phyloP scores from a whole-genome alignment of 2,329 filamentous ascomycete genomes.

The Cadophora gregata region DNA sequence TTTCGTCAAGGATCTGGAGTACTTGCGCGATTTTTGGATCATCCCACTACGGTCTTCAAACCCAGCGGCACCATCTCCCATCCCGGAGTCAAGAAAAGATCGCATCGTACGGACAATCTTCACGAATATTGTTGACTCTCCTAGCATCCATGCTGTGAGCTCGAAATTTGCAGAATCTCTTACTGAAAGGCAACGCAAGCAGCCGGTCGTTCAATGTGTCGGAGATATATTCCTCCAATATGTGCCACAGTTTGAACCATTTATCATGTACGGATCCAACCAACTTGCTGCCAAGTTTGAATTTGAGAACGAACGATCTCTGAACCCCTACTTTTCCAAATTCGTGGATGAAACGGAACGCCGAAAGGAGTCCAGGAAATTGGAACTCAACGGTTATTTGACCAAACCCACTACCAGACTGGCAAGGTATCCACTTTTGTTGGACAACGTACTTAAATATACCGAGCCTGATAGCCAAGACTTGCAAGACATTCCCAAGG shows the following conservation, averaged over 20 bases:
- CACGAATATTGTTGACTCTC: constrained; percentile 87
- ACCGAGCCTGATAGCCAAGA: constrained; percentile 89
- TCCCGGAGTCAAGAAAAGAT: constrained; percentile 85
- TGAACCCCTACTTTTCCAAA: constrained; percentile 82
- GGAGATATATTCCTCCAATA: constrained; percentile 95
- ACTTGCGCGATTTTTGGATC: constrained; percentile 98
- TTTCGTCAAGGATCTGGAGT: constrained; percentile 98
- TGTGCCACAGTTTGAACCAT: constrained; percentile 91
- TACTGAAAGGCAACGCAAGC: constrained; percentile 88
- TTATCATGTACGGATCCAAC: constrained; percentile 94
- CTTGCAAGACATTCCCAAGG: constrained; percentile 89
- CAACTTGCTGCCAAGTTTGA: constrained; percentile 97
- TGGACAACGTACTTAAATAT: constrained; percentile 91
- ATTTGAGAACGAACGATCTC: constrained; percentile 92
- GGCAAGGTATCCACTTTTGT: constrained; percentile 87
- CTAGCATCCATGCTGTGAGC: constrained; percentile 86
- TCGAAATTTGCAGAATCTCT: constrained; percentile 86
- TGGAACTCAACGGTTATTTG: constrained; percentile 96
- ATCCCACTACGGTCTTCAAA: constrained; percentile 80
- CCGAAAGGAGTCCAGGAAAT: constrained; percentile 93
- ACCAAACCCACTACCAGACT: constrained; percentile 97
- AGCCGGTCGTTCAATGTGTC: constrained; percentile 84
- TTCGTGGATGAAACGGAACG: constrained; percentile 98
- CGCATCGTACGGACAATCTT: constrained; percentile 95
- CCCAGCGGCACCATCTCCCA: constrained; percentile 72